Base-by-base conservation (phyloP, 2,329 filamentous ascomycete species). In the Orbilia brochopaga region DNA sequence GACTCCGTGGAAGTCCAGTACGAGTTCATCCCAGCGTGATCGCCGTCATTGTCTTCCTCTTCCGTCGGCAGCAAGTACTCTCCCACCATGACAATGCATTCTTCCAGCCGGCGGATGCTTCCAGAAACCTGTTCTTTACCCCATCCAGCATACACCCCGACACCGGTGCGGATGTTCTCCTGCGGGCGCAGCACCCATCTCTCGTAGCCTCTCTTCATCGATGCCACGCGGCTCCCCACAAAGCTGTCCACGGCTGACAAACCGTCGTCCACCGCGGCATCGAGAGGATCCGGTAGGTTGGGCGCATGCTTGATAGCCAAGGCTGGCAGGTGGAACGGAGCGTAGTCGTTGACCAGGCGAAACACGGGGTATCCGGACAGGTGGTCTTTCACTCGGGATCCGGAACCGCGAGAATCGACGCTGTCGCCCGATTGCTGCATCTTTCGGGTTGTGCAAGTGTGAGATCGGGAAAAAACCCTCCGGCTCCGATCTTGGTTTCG, bases 1-100 rank as follows among this genome's bases (percentile, higher is more conserved):
- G 69, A 65, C 35, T 66, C 61, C 30, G 69, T 73, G 6, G 69
- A 65, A 0, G 69, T 73, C 60, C 61, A 73, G 27, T 66, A 73
- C 10, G 69, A 58, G 15, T 73, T 65, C 69, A 65, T 66, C 19
- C 24, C 56, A 5, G 69, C 62, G 51, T 73, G 60, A 6, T 73
- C 61, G 15, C 65, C 61, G 4, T 65, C 67, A 17, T 66, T 60
- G 8, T 40, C 58, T n/a, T 72, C 60, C 11, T 63, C 66, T 48
- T 60, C 66, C 15, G 40, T 23, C 1, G 69, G 69, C 5, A 73
- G 35, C 17, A 73, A 42, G 37, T 73, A 66, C 21, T 73, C 63
- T 2, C 69, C 69, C 23, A 73, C 40, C 21, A 50, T 32, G 35
- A 65, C 57, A 61, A 73, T 66, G 7, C 69, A 61, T 51, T 65